Conservation (phyloP, 2,329 filamentous ascomycete genomes). For the Colletotrichum lini region DNA sequence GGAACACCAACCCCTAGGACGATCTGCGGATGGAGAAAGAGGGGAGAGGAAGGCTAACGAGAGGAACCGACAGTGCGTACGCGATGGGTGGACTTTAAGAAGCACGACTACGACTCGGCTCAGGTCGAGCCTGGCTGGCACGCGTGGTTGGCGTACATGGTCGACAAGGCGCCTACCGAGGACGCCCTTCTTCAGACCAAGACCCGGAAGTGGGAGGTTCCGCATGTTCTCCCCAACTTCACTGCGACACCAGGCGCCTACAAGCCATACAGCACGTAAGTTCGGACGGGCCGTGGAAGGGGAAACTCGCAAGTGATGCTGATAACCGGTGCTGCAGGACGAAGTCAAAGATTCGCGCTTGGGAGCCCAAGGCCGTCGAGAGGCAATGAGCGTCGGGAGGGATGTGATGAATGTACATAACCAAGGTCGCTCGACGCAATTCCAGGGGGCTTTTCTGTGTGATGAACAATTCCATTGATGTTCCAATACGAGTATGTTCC, state of each 20-base stretch:
- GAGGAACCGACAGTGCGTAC: constrained; percentile 79
- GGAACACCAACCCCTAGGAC: constrained; percentile 48
- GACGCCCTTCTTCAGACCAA: constrained; percentile 80
- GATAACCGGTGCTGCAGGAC: constrained; percentile 52
- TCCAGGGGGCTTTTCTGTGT: constrained; percentile 31
- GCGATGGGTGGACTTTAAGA: constrained; percentile 97
- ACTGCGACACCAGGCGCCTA: constrained; percentile 85
- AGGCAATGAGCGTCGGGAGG: constrained; percentile 42
- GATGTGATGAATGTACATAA: constrained; percentile 36
- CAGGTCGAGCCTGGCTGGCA: constrained; percentile 98
- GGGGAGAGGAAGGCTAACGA: constrained; percentile 36
- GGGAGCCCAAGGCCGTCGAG: constrained; percentile 60
- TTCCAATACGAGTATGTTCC: neutral
- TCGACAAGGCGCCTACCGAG: constrained; percentile 86
- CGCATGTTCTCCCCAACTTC: constrained; percentile 78
- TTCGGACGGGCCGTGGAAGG: constrained; percentile 46
- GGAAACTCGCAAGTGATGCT: neutral
- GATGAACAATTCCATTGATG: neutral
- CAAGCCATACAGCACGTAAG: constrained; percentile 96
- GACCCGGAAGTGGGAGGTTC: constrained; percentile 82
- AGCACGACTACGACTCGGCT: constrained; percentile 83
- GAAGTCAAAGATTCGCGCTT: constrained; percentile 68
- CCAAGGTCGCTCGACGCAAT: constrained; percentile 37
- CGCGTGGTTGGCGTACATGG: constrained; percentile 94
- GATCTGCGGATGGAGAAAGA: constrained; percentile 17